Evolutionary conservation across 768 basidiomycete species (phyloP), one percentile per base, ranked within the genome.

Genomic region (Russula foetens): DNA sequence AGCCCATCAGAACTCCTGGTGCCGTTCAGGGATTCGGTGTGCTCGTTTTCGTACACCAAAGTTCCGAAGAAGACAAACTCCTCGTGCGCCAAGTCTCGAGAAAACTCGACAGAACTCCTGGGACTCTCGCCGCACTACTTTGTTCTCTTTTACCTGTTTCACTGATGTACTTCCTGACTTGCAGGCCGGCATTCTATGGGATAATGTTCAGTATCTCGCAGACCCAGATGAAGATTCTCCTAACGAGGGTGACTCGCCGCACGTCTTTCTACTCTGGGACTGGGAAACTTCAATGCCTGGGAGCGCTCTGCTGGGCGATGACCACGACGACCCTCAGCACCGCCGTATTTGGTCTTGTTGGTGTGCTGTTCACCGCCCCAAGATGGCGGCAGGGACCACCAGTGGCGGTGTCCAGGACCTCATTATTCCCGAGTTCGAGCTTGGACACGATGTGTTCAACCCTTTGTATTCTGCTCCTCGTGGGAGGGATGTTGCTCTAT

Each of bases 1-100:
- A 88, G 85, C 91, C 90, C 0, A 93, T 93, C 50, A 82, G 84
- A 0, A 84, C 85, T 0, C 91, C 90, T 14, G 90, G 90, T 3
- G 84, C 90, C 1, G 80, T 92, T 1, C 91, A 93, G 74, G 84
- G 83, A 0, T 93, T 86, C 67, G 90, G 90, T n/a, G 85, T 92
- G 0, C 76, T 92, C 4, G 79, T 92, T 52, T 87, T 80, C 1
- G 73, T 91, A 0, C 83, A 86, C 60, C 82, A 88, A 64, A 70
- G 79, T 19, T 75, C 79, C 8, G 81, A 85, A 24, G 71, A 71
- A 2, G 81, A 76, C 0, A 73, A 75, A 3, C 72, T 91, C 14
- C 65, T 78, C 7, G 88, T 92, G 39, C 79, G 84, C 14, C 90
- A 92, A 67, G 88, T 89, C 0, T 92, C 90, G 29, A n/a, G 90